Base-by-base conservation (phyloP, 2,329 filamentous ascomycete species). In the Curvularia spicifera region DNA sequence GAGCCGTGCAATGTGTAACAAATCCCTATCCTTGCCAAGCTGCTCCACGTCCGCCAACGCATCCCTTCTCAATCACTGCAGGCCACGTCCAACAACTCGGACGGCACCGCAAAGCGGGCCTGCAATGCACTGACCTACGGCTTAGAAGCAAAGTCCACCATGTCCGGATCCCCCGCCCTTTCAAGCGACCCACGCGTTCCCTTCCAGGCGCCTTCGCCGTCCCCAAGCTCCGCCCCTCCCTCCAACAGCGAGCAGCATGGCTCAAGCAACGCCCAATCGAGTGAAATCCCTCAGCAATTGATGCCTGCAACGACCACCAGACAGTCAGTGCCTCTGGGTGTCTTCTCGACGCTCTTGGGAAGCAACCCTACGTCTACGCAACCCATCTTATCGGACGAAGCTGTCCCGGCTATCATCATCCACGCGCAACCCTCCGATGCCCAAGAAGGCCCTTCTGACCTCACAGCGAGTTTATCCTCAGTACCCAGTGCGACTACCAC, bases 51-150 rank as follows among this genome's bases (percentile, higher is more conserved):
- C 57, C 40, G 71, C 69, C 71, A 75, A 63, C 73, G 65, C 71
- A 74, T 44, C 64, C 26, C 54, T 54, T 59, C 66, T 67, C 68
- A 66, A 70, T 68, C 71, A 73, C 71, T 49, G 68, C 73, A 73
- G 71, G 69, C 72, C 67, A 70, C 69, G 66, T 63, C 68, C 60
- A 71, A 70, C 71, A 67, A 65, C 66, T 68, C 69, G 67, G 64
- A 71, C 69, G 53, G 66, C 63, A 66, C 63, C 65, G 70, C 67
- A 69, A 71, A 70, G 68, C 69, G 68, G 60, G 61, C 64, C 73
- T 75, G 72, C 74, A 76, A 75, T 76, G 73, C 74, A 76, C 71
- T 72, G 70, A 73, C 68, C 66, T 74, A 72, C 70, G 74, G 71
- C 67, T 69, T 68, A 72, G 66, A 69, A 69, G 57, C 64, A 69